These are phyloP conservation scores for Melampsora abietis-canadensis DNA, from an alignment of 1,284 basidiomycete genomes.

Conservation along the genomic window DNA sequence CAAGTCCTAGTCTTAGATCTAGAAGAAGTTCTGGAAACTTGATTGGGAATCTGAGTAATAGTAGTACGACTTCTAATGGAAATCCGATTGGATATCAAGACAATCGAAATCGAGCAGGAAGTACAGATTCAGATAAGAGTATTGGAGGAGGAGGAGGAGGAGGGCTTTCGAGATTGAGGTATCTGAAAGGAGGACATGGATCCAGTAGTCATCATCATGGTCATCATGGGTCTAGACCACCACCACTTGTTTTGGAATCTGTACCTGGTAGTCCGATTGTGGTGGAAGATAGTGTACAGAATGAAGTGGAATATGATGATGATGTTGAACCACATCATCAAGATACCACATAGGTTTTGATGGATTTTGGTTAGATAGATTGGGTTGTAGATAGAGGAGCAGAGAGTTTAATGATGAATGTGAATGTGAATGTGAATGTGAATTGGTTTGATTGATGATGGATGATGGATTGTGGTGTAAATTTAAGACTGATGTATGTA, in stretches of 20 bases:
- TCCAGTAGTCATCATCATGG: neutral
- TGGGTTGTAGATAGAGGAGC: no score
- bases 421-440: no score
- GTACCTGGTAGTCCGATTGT: slow-evolving; percentile 16
- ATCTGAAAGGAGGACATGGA: slow-evolving; percentile 15
- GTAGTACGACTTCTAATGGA: neutral
- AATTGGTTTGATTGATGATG: no score
- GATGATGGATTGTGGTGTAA: no score
- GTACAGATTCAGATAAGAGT: slow-evolving; percentile 27
- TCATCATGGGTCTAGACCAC: neutral
- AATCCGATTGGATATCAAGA: neutral
- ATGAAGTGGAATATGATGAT: neutral
- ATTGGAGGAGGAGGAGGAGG: neutral
- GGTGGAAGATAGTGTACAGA: neutral
- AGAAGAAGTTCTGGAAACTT: slow-evolving; percentile 30
- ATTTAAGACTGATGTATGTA: no score
- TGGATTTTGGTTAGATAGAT: no score
- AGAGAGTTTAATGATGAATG: no score
- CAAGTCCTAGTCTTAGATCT: slow-evolving; percentile 3
- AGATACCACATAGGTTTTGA: no score
- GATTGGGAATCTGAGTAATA: neutral
- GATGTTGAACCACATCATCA: neutral
- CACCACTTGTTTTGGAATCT: neutral
- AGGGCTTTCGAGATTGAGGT: slow-evolving; percentile 22
- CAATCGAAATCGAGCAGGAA: slow-evolving; percentile 15